Conservation (phyloP, 2,329 filamentous ascomycete genomes). For the Pseudogymnoascus sp. region DNA sequence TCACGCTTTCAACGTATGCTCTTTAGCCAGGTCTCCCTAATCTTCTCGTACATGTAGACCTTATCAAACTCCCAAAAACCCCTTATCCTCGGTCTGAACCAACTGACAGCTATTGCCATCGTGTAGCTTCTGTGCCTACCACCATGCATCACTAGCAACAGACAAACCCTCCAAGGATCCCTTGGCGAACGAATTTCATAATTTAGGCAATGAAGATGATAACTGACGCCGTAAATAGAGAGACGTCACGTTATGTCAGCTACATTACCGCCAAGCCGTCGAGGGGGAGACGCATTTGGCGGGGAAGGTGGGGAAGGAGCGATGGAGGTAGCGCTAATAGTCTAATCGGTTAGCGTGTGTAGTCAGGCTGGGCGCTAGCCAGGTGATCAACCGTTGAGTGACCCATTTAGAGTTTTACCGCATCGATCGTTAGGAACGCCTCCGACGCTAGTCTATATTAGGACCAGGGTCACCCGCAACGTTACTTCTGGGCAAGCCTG, state of each 20-base stretch:
- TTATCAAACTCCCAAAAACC: background rate
- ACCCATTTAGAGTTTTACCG: background rate
- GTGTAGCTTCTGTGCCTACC: background rate
- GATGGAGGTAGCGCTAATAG: background rate
- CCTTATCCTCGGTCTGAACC: background rate
- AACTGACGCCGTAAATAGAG: background rate
- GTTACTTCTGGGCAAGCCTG: background rate
- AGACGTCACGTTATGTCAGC: background rate
- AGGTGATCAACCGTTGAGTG: background rate
- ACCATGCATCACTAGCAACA: background rate
- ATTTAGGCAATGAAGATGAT: background rate
- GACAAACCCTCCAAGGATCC: background rate
- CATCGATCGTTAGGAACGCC: background rate
- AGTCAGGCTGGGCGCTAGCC: background rate
- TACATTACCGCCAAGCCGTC: background rate
- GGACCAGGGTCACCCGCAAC: conserved; percentile 3
- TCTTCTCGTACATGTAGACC: background rate
- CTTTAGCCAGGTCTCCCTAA: background rate
- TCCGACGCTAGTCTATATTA: background rate
- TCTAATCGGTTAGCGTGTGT: background rate
- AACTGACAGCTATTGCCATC: background rate
- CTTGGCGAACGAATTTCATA: background rate
- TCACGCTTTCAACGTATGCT: background rate
- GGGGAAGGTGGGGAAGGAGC: background rate
- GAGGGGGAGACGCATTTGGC: background rate